phyloP scores from a whole-genome alignment of 805 yeast species.

The Zygoascus biomembranicola region DNA sequence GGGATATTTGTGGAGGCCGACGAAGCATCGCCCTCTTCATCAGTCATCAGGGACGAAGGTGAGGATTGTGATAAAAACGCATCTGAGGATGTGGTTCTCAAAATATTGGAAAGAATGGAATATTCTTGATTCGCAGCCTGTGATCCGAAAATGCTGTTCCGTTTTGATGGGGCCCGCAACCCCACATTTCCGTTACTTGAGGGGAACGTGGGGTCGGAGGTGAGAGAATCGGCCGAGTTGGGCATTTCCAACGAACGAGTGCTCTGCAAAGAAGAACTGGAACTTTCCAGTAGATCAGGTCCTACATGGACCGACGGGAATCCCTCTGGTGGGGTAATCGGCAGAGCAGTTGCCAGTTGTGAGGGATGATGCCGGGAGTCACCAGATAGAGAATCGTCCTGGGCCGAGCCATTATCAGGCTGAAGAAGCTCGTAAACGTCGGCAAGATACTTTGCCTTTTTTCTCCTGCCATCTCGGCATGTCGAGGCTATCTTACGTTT shows the following conservation, averaged over 20 bases:
- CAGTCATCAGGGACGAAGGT: not conserved
- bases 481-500: conserved; percentile 50
- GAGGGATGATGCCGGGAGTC: not conserved
- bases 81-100: conserved; percentile 11
- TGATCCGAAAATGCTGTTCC: conserved; percentile 23
- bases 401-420: not conserved
- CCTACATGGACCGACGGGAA: conserved; percentile 5
- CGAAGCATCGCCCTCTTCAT: not conserved
- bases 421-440: conserved; percentile 37
- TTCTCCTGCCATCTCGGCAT: conserved; percentile 81
- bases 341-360: conserved; percentile 2
- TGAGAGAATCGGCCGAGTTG: not conserved
- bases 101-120: conserved; percentile 28
- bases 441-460: conserved; percentile 61
- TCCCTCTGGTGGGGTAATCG: conserved; percentile 12
- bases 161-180: not conserved
- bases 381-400: not conserved
- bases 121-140: conserved; percentile 30
- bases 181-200: not conserved
- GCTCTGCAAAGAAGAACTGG: not conserved
- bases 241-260: not conserved
- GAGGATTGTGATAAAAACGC: not conserved
- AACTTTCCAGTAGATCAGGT: not conserved
- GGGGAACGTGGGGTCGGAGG: not conserved
- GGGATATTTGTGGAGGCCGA: not conserved